These are phyloP conservation scores for Phytophthora sp. DNA, from an alignment of 352 stramenopile genomes.

Conservation along the genomic window DNA sequence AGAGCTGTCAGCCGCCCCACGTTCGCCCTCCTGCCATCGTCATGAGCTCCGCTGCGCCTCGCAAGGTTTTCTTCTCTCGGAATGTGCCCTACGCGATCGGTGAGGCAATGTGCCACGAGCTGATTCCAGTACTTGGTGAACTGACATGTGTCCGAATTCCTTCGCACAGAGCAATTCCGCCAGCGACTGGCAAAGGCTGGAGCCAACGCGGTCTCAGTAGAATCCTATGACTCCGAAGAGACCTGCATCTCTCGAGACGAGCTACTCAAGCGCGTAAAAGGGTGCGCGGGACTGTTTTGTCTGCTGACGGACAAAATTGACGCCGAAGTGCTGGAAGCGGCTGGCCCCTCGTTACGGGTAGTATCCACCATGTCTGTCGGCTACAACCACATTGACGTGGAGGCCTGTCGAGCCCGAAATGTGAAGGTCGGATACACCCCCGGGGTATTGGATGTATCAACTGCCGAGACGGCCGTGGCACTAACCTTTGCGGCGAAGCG, in stretches of 20 bases:
- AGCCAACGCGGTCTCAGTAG: conserved; percentile 28
- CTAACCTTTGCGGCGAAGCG: conserved; percentile 75
- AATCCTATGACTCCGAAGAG: conserved; percentile 35
- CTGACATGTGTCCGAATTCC: too few species aligned
- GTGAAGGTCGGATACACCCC: conserved; percentile 87
- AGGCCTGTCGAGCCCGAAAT: conserved; percentile 64
- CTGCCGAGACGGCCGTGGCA: conserved; percentile 75
- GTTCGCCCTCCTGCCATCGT: conserved; percentile 2
- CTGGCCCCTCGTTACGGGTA: conserved; percentile 62
- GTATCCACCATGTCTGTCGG: conserved; percentile 91
- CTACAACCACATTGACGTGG: conserved; percentile 91
- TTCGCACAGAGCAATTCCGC: conserved; percentile 38
- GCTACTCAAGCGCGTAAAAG: conserved; percentile 52
- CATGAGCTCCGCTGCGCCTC: conserved; percentile 31
- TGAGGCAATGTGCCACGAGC: too few species aligned
- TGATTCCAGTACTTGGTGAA: too few species aligned
- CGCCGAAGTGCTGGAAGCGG: conserved; percentile 60
- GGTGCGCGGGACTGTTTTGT: conserved; percentile 65
- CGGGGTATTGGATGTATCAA: conserved; percentile 85
- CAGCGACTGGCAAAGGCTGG: conserved; percentile 22
- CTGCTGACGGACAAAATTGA: conserved; percentile 78
- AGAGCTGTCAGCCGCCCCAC: conserved; percentile 1
- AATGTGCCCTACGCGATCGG: conserved; percentile 72
- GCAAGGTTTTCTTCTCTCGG: conserved; percentile 76
- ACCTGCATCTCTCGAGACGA: conserved; percentile 48